Evolutionary conservation across 2,329 filamentous ascomycete genomes (phyloP).

Genomic region (Curvularia sp.): DNA sequence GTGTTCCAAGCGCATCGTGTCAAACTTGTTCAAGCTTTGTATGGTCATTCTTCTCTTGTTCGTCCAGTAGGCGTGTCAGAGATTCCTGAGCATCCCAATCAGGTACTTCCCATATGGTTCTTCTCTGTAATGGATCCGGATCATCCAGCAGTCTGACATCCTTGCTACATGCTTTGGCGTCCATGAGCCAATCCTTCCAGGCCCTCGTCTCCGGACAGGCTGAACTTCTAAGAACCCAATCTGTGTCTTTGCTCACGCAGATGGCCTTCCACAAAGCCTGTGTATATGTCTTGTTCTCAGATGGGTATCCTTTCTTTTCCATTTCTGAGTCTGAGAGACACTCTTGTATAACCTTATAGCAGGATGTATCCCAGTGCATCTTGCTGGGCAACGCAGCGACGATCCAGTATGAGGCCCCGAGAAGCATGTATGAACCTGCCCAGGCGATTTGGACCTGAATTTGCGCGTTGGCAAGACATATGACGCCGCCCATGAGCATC

Average conservation of each 20-base stretch:
- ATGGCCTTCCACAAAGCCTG: constrained; percentile 60
- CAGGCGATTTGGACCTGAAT: constrained; percentile 58
- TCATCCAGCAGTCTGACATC: constrained; percentile 23
- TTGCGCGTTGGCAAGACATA: constrained; percentile 59
- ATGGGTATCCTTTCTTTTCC: constrained; percentile 42
- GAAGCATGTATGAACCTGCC: constrained; percentile 59
- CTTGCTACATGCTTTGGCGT: constrained; percentile 39
- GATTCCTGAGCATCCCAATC: constrained; percentile 43
- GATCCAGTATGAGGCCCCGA: constrained; percentile 60
- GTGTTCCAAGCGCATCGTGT: not conserved
- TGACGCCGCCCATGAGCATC: constrained; percentile 62
- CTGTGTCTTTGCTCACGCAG: constrained; percentile 53
- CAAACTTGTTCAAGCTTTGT: constrained; percentile 32
- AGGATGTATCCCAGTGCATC: constrained; percentile 58
- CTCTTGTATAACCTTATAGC: constrained; percentile 53
- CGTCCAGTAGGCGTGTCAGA: constrained; percentile 30
- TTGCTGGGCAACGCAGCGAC: constrained; percentile 58
- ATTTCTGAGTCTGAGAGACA: constrained; percentile 46
- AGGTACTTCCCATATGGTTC: constrained; percentile 44
- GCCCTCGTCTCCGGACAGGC: constrained; percentile 53
- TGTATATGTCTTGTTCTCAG: constrained; percentile 53
- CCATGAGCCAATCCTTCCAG: constrained; percentile 54
- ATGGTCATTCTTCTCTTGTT: constrained; percentile 28
- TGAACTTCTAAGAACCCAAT: constrained; percentile 54
- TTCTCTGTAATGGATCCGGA: constrained; percentile 18